Evolutionary conservation across 768 basidiomycete genomes (phyloP).

Genomic region (Pisolithus microcarpus): DNA sequence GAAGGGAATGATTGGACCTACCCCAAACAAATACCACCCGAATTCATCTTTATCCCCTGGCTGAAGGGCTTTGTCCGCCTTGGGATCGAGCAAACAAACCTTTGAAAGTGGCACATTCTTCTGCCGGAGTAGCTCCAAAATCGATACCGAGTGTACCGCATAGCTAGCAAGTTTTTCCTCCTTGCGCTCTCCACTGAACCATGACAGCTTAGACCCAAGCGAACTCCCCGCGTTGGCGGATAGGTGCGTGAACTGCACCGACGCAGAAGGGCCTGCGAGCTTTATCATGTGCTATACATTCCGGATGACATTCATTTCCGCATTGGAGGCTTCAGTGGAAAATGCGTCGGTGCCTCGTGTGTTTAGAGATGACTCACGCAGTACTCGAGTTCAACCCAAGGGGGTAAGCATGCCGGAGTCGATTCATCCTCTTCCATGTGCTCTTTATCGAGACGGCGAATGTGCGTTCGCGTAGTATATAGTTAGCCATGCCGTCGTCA

Average conservation of each 20-base stretch:
- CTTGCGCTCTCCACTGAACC: background rate
- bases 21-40: constrained; percentile 88
- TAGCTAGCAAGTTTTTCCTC: constrained; percentile 8
- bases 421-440: constrained; percentile 95
- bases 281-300: constrained; percentile 69
- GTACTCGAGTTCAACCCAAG: constrained; percentile 94
- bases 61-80: constrained; percentile 57
- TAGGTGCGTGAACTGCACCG: constrained; percentile 81
- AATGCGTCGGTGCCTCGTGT: background rate
- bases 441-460: constrained; percentile 38
- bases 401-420: constrained; percentile 60
- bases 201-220: constrained; percentile 30
- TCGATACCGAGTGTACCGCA: constrained; percentile 18
- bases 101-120: constrained; percentile 38
- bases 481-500: background rate
- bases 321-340: background rate
- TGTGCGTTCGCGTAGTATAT: background rate
- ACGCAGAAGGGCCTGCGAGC: constrained; percentile 57
- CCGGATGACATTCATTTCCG: background rate
- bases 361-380: constrained; percentile 37
- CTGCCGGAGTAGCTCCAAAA: constrained; percentile 10
- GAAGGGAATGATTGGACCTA: constrained; percentile 27
- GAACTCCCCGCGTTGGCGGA: constrained; percentile 61
- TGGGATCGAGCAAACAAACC: constrained; percentile 93
- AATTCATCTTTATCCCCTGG: constrained; percentile 81